Base-by-base conservation (phyloP, 2,329 filamentous ascomycete genomes). In the Botryosphaeria dothidea region DNA sequence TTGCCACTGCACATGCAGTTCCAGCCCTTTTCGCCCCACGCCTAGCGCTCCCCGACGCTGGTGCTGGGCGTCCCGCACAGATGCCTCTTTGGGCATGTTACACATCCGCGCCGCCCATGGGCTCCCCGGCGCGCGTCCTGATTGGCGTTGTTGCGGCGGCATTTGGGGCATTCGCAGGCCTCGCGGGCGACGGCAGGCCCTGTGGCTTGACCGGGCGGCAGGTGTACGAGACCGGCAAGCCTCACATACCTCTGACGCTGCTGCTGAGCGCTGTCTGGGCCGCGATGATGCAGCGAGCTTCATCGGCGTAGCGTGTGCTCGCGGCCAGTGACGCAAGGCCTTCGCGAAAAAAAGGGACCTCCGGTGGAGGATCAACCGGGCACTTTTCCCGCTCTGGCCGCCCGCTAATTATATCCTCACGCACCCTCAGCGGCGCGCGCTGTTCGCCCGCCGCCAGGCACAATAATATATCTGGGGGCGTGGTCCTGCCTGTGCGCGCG, bases 71-170 rank as follows among this genome's bases (percentile, higher is more conserved):
- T 29, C 54, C 54, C 54, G 36, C 38, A 57, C 54, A 57, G 54
- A 57, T 54, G 48, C 60, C 60, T 34, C 29, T 63, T 43, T 46
- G 60, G 60, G 60, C 34, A 54, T 52, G 48, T 54, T 63, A 52
- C 60, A 54, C 49, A 41, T 52, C 38, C 25, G 49, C 46, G 58
- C 45, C 36, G 48, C 46, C 51, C 34, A 31, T 43, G 21, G 58
- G 17, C 29, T 38, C 21, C 46, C 46, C 46, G 41, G 57, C 43
- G 15, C n/a, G 36, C 27, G 17, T 25, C 36, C 25, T 52, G 27
- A 63, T 51, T 45, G 31, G 46, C 48, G 48, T 21, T 13, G 46
- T 34, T 23, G 36, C 60, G 31, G 17, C 34, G 60, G 34, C 45
- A 27, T 34, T 52, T 38, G 46, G 45, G 34, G 60, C 29, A 27